Conservation (phyloP, 1,284 basidiomycete species). For the Tilletia indica region DNA sequence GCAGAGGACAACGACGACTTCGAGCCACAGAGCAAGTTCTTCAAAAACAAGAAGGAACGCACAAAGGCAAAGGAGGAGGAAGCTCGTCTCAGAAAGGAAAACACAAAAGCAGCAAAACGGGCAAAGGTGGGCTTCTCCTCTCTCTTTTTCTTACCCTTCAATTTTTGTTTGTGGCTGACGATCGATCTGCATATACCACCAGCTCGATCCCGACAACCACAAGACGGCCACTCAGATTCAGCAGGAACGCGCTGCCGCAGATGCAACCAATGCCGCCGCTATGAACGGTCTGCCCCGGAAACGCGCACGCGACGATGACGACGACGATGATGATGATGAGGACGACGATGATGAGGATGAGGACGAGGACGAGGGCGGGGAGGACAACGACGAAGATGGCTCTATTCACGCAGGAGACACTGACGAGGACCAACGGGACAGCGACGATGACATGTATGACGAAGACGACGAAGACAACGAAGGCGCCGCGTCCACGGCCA, state of each 20-base stretch:
- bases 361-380: slow-evolving; percentile 21
- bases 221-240: slow-evolving; percentile 43
- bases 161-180: background rate
- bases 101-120: slow-evolving; percentile 39
- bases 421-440: slow-evolving; percentile 23
- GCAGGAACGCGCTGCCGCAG: slow-evolving; percentile 34
- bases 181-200: background rate
- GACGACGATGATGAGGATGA: slow-evolving; percentile 35
- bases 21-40: slow-evolving; percentile 35
- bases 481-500: background rate
- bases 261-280: slow-evolving; percentile 28
- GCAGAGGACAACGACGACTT: slow-evolving; percentile 32
- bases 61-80: slow-evolving; percentile 50
- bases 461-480: slow-evolving; percentile 27
- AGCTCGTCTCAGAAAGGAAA: slow-evolving; percentile 42
- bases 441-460: slow-evolving; percentile 37
- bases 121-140: slow-evolving; percentile 25
- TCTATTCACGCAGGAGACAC: slow-evolving; percentile 28
- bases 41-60: slow-evolving; percentile 47
- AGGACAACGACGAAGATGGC: slow-evolving; percentile 29
- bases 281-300: background rate
- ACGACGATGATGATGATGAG: slow-evolving; percentile 32
- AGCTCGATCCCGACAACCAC: slow-evolving; percentile 49
- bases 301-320: slow-evolving; percentile 3
- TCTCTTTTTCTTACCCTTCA: background rate